Evolutionary conservation across 768 basidiomycete genomes (phyloP), one percentile per base, ranked within the genome.

Genomic region (Kwoniella heveanensis): DNA sequence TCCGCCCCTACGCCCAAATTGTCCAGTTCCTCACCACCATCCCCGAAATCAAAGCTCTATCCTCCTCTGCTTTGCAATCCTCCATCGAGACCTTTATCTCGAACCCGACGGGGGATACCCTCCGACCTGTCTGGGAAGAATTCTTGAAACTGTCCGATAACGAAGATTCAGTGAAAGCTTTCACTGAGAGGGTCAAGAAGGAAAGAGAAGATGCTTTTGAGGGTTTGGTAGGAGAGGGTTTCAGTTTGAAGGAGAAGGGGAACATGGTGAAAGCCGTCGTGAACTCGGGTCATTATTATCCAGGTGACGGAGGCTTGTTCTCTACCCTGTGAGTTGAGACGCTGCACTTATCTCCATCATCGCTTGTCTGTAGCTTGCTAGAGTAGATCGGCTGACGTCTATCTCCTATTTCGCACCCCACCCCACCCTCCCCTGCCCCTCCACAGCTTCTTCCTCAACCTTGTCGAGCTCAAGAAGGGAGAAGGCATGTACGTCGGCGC

Each of bases 401-500:
- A 36, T 36, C 32, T 36, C 32, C n/a, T n/a, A n/a, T n/a, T n/a
- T n/a, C n/a, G n/a, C n/a, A n/a, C n/a, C n/a, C n/a, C n/a, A n/a
- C n/a, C n/a, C n/a, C n/a, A n/a, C n/a, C n/a, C n/a, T 32, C 32
- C 7, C 19, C 10, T 44, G 8, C 6, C 39, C 10, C n/a, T 3
- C 10, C 25, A 89, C 75, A 84, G 88, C 12, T 92, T 90, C 77
- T 70, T 96, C 72, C 85, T 98, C 60, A 98, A 98, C 81, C 85
- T 91, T 66, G 84, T 96, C 50, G 83, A 83, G 61, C 82, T 98
- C 71, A 76, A 85, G 57, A 86, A 90, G 0, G 94, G 92, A 1
- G 86, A 97, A 76, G 92, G 92, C 0, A 94, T 96, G 62, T 97
- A 93, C 81, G 85, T 98, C 7, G 89, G 91, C 25, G 95, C 95